Evolutionary conservation across 1,284 basidiomycete species (phyloP), one percentile per base, ranked within the genome.

Genomic region (Pascua sp.): DNA sequence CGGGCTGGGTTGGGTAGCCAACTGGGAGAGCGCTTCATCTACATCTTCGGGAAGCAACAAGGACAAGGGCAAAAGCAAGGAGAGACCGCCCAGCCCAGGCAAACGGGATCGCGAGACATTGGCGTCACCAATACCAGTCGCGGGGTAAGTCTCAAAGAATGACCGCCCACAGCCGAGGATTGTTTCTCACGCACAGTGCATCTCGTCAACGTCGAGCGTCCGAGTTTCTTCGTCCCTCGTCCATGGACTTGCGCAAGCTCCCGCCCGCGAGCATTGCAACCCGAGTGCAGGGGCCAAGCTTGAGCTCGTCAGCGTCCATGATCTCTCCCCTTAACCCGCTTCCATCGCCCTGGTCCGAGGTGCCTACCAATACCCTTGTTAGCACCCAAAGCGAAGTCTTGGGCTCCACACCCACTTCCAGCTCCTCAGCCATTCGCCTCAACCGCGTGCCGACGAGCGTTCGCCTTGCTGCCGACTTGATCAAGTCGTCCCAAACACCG

Each of bases 361-460:
- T 40, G 49, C 64, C 18, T 51, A 8, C 24, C 50, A 12, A 10
- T 32, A 4, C 24, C 24, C 24, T 32, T 32, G 24, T 32, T 32
- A 32, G 24, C 24, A 32, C 24, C 24, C 24, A 32, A 32, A 32
- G 24, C 24, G 24, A 32, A 7, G 24, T 32, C 24, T 32, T 32
- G 24, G 24, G 24, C 24, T 32, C 24, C 7, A 32, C 24, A 32
- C 24, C 24, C 3, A 32, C 24, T 4, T 32, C 24, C 2, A 62
- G 67, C 5, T 66, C 71, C 4, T 60, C 78, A 36, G 77, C 78
- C 7, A 80, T 82, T 36, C 76, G 79, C 0, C 62, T 82, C n/a
- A 81, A 81, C 59, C 70, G 80, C 3, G 80, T 83, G 2, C 81
- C 81, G 0, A 81, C 80, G 1, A 77, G 79, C 9, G 80, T 83